Evolutionary conservation across 345 rosid genomes (phyloP).

Genomic region (Raphanus sativus): DNA sequence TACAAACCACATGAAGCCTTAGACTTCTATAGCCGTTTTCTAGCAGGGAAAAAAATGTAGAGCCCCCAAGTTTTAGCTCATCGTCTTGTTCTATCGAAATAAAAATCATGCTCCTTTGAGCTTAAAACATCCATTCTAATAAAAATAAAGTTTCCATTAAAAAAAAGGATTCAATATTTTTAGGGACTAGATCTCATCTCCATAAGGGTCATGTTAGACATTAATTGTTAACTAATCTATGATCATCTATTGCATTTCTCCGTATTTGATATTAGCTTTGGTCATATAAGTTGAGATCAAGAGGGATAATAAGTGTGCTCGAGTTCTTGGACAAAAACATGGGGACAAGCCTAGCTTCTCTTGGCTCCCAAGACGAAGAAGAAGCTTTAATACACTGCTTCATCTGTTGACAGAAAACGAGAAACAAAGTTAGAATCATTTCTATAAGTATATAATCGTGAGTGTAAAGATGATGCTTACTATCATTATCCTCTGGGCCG

Average conservation of each 20-base stretch:
- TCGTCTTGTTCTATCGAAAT: background rate
- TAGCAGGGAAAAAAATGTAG: constrained; percentile 55
- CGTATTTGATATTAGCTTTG: background rate
- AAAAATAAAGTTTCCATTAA: background rate
- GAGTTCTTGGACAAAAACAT: background rate
- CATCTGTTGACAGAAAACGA: constrained; percentile 2
- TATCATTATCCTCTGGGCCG: background rate
- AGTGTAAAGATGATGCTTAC: constrained; percentile 25
- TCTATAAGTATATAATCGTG: background rate
- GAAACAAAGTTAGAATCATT: background rate
- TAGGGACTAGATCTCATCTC: background rate
- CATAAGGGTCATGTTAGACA: background rate
- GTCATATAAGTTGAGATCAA: background rate
- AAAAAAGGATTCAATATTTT: background rate
- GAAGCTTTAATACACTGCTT: background rate
- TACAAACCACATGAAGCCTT: constrained; percentile 80
- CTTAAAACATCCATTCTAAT: background rate
- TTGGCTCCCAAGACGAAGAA: background rate
- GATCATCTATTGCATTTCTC: background rate
- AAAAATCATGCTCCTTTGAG: background rate
- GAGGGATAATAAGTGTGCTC: background rate
- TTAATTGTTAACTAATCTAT: background rate
- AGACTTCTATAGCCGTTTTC: constrained; percentile 75
- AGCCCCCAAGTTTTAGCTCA: background rate
- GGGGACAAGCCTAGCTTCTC: background rate